phyloP scores from a whole-genome alignment of 2,329 filamentous ascomycete species.

The Trichoderma breve region DNA sequence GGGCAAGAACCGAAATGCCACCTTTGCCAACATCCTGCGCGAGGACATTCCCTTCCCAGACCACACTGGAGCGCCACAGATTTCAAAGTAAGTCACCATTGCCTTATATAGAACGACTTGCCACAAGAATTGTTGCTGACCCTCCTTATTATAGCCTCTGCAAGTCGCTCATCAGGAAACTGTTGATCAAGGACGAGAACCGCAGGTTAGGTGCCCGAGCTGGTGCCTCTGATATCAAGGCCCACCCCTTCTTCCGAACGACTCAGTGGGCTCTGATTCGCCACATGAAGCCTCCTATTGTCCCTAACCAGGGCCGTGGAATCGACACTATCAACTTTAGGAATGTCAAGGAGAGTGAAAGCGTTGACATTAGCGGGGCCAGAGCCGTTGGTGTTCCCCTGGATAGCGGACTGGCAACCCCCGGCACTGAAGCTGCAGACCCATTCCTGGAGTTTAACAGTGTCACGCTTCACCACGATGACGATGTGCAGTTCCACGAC shows the following conservation, averaged over 20 bases:
- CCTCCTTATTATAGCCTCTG: slow-evolving; percentile 64
- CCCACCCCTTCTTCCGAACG: slow-evolving; percentile 89
- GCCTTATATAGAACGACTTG: neutral
- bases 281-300: slow-evolving; percentile 96
- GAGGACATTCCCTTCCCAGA: slow-evolving; percentile 97
- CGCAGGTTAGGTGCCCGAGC: slow-evolving; percentile 89
- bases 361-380: slow-evolving; percentile 75
- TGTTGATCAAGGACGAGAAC: slow-evolving; percentile 97
- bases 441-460: slow-evolving; percentile 99
- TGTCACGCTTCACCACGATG: slow-evolving; percentile 94
- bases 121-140: neutral
- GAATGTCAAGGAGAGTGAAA: slow-evolving; percentile 95
- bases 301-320: slow-evolving; percentile 84
- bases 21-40: slow-evolving; percentile 93
- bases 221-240: slow-evolving; percentile 95
- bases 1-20: slow-evolving; percentile 97
- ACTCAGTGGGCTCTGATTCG: slow-evolving; percentile 97
- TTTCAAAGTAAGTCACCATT: slow-evolving; percentile 74
- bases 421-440: slow-evolving; percentile 76
- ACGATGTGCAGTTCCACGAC: slow-evolving; percentile 61
- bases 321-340: slow-evolving; percentile 96
- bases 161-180: slow-evolving; percentile 93
- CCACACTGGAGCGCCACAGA: slow-evolving; percentile 75
- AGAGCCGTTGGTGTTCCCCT: slow-evolving; percentile 76
- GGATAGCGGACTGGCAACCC: slow-evolving; percentile 81